phyloP scores from a whole-genome alignment of 2,329 filamentous ascomycete genomes.

The Talaromyces sp. region DNA sequence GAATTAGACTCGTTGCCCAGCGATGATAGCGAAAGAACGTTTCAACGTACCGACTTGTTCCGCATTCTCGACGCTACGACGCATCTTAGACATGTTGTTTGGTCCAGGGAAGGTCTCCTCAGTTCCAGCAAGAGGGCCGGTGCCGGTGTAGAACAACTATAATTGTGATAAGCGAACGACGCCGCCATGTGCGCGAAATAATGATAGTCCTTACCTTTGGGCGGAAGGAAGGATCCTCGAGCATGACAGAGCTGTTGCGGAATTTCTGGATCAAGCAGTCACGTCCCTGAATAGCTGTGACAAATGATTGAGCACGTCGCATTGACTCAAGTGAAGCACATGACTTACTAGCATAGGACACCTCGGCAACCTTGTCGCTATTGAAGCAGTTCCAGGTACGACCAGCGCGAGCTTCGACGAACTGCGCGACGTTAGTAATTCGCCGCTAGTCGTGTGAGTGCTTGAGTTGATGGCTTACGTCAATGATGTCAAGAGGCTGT shows the following conservation, averaged over 20 bases:
- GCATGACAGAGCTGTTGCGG: slow-evolving; percentile 93
- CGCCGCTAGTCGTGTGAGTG: neutral
- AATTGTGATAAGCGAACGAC: neutral
- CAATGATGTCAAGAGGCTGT: slow-evolving; percentile 69
- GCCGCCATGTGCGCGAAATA: slow-evolving; percentile 37
- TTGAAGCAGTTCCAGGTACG: slow-evolving; percentile 77
- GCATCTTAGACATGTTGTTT: slow-evolving; percentile 84
- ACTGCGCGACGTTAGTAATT: slow-evolving; percentile 47
- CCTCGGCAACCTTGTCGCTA: slow-evolving; percentile 79
- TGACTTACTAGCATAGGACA: slow-evolving; percentile 87
- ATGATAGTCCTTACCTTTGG: slow-evolving; percentile 63
- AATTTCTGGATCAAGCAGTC: slow-evolving; percentile 93
- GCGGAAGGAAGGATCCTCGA: slow-evolving; percentile 74
- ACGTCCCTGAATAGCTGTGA: slow-evolving; percentile 78
- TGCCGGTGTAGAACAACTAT: slow-evolving; percentile 54
- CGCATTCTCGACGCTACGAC: slow-evolving; percentile 81
- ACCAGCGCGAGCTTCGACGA: slow-evolving; percentile 67
- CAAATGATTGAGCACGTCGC: neutral
- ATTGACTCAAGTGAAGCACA: neutral
- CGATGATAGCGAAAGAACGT: neutral
- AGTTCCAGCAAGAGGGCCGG: slow-evolving; percentile 57
- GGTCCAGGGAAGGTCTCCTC: slow-evolving; percentile 74
- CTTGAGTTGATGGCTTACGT: slow-evolving; percentile 50
- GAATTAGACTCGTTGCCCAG: neutral
- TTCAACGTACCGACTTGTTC: slow-evolving; percentile 68